phyloP scores from a whole-genome alignment of 805 yeast genomes.

The Groenewaldozyma tartarivorans region DNA sequence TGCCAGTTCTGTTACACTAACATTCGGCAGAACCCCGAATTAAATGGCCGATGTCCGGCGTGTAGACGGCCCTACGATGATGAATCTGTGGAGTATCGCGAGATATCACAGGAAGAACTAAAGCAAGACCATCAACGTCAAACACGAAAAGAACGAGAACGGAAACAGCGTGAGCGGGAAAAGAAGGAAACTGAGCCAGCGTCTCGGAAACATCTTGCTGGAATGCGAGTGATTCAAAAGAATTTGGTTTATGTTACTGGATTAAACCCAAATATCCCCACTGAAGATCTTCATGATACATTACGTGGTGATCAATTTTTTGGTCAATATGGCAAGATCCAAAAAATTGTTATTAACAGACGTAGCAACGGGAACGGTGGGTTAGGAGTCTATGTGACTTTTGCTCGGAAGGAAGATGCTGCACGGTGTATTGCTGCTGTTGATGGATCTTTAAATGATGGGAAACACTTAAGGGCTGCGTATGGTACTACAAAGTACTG shows the following conservation, averaged over 20 bases:
- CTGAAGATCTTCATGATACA: slow-evolving; percentile 75
- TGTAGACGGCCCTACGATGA: slow-evolving; percentile 93
- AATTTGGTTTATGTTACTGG: slow-evolving; percentile 95
- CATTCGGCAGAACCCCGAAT: slow-evolving; percentile 88
- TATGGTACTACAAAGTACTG: slow-evolving; percentile 98
- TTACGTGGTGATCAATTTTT: slow-evolving; percentile 86
- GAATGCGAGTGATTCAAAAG: slow-evolving; percentile 97
- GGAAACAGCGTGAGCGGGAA: slow-evolving; percentile 80
- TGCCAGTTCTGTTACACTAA: slow-evolving; percentile 98
- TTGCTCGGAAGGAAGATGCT: slow-evolving; percentile 89
- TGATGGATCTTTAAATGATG: slow-evolving; percentile 88
- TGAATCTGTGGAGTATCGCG: slow-evolving; percentile 79
- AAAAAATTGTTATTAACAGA: slow-evolving; percentile 83
- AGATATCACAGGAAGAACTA: slow-evolving; percentile 78
- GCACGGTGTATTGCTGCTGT: slow-evolving; percentile 85
- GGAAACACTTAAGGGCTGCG: slow-evolving; percentile 83
- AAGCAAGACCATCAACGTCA: slow-evolving; percentile 72
- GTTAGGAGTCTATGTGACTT: slow-evolving; percentile 92
- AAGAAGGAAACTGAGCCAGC: slow-evolving; percentile 76
- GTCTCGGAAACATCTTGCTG: slow-evolving; percentile 76
- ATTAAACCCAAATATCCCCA: slow-evolving; percentile 73
- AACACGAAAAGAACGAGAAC: slow-evolving; percentile 63
- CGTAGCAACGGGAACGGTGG: slow-evolving; percentile 59
- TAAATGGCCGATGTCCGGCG: slow-evolving; percentile 95
- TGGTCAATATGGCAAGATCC: slow-evolving; percentile 96